Evolutionary conservation across 129 eudicot species (phyloP).

Genomic region (Tagetes erecta): DNA sequence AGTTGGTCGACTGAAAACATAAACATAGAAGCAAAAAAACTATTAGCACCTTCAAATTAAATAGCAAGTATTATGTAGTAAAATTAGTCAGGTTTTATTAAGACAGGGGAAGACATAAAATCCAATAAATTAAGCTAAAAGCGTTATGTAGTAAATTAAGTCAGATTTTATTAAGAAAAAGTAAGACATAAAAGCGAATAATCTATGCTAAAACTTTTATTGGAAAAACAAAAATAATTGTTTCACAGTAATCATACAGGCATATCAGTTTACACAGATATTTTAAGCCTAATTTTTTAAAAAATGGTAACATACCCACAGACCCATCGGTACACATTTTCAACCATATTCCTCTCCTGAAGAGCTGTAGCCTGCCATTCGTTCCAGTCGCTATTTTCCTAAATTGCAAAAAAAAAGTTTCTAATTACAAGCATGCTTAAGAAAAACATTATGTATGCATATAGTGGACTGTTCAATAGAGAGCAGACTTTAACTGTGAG

Average conservation of each 20-base stretch:
- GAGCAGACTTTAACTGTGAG: not conserved
- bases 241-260: not conserved
- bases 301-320: conserved; percentile 67
- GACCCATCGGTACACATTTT: conserved; percentile 94
- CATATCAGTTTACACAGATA: conserved; percentile 5
- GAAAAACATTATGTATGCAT: not conserved
- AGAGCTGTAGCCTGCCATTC: conserved; percentile 80
- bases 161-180: not conserved
- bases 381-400: conserved; percentile 79
- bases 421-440: conserved; percentile 1
- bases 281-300: not conserved
- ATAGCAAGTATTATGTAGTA: not conserved
- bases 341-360: conserved; percentile 76
- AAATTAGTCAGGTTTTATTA: not conserved
- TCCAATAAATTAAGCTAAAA: conserved; percentile 4
- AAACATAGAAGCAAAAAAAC: not conserved
- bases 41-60: not conserved
- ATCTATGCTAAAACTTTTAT: not conserved
- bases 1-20: conserved; percentile 72
- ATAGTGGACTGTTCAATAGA: not conserved
- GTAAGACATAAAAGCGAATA: not conserved
- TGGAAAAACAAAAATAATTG: not conserved
- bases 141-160: not conserved
- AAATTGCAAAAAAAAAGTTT: conserved; percentile 8
- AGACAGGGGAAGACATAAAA: not conserved